phyloP scores from a whole-genome alignment of 1,284 basidiomycete species.

The Boletus sp. region DNA sequence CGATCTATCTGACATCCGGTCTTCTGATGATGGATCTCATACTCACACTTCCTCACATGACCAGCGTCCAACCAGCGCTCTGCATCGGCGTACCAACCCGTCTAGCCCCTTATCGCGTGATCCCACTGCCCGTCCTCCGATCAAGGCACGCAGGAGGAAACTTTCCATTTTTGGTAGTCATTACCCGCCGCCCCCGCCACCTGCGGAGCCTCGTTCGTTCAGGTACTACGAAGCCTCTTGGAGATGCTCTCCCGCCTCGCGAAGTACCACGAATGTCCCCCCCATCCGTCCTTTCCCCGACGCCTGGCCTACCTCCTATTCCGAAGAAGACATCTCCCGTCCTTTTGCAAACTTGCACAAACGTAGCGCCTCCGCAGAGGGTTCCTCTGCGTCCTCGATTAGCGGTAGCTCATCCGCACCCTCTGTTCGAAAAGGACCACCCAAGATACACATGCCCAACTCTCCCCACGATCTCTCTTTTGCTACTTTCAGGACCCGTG shows the following conservation, averaged over 20 bases:
- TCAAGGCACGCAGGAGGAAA: slow-evolving; percentile 17
- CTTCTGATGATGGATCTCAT: slow-evolving; percentile 8
- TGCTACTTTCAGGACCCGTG: slow-evolving; percentile 59
- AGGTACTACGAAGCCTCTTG: slow-evolving; percentile 51
- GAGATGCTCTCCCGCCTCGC: slow-evolving; percentile 36
- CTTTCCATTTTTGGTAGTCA: slow-evolving; percentile 25
- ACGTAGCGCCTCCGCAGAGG: slow-evolving; percentile 39
- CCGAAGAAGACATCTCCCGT: slow-evolving; percentile 41
- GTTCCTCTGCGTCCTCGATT: slow-evolving; percentile 45
- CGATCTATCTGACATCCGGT: slow-evolving; percentile 15
- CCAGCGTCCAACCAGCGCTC: slow-evolving; percentile 1
- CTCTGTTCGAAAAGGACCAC: slow-evolving; percentile 15
- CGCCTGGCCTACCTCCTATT: slow-evolving; percentile 18
- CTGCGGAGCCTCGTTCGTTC: slow-evolving; percentile 49
- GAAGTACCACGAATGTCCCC: neutral
- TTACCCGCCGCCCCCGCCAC: slow-evolving; percentile 39
- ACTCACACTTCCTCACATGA: slow-evolving; percentile 2
- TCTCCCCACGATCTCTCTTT: slow-evolving; percentile 59
- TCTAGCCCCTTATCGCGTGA: slow-evolving; percentile 24
- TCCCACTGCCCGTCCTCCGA: slow-evolving; percentile 8
- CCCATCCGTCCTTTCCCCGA: slow-evolving; percentile 18
- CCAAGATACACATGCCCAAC: slow-evolving; percentile 12
- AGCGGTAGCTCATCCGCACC: slow-evolving; percentile 34
- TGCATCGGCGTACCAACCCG: slow-evolving; percentile 43
- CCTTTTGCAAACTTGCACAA: slow-evolving; percentile 31